Base-by-base conservation (phyloP, 495 filamentous ascomycete genomes). In the Jackrogersella minutella region DNA sequence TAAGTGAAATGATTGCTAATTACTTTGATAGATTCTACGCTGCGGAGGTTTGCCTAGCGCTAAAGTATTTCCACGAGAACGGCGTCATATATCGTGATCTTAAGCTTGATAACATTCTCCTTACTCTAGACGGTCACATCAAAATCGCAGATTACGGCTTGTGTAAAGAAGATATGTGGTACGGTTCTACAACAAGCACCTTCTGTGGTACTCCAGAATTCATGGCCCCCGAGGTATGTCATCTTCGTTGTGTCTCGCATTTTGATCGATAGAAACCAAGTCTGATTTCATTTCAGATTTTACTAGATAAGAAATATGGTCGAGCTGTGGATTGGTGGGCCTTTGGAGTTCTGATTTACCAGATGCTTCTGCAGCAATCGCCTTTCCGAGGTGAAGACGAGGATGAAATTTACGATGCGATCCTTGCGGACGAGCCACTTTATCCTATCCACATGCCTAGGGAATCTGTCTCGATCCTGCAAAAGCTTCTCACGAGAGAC, bases 241-340 rank as follows among this genome's bases (percentile, higher is more conserved):
- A n/a, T n/a, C n/a, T n/a, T n/a, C n/a, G 7, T 16, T 3, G 33
- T 5, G 16, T 4, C 14, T 40, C 33, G 4, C 19, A 43, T 4
- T 14, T 31, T 55, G 14, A 31, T 2, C 33, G 24, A 9, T 1
- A 16, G 28, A 17, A 37, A n/a, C 11, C 58, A 30, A 10, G 34
- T 41, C 62, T 73, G 52, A 74, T 50, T 16, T 3, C 46, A 13
- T 7, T n/a, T 2, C 64, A 97, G 91, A 99, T 99, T 79, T 80
- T 99, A 8, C 85, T 99, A 58, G 95, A 99, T 77, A 98, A 98
- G 84, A 97, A 96, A 75, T 99, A 98, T 75, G 95, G 94, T 36
- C 88, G 95, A 50, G 93, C 95, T n/a, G 95, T 99, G 58, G 95
- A 99, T 77, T 99, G 95, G 95, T 99, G 95, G 95, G 95, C 95